These are phyloP conservation scores for Phanerodontia chrysosporium DNA, from an alignment of 768 basidiomycete species.

Conservation along the genomic window DNA sequence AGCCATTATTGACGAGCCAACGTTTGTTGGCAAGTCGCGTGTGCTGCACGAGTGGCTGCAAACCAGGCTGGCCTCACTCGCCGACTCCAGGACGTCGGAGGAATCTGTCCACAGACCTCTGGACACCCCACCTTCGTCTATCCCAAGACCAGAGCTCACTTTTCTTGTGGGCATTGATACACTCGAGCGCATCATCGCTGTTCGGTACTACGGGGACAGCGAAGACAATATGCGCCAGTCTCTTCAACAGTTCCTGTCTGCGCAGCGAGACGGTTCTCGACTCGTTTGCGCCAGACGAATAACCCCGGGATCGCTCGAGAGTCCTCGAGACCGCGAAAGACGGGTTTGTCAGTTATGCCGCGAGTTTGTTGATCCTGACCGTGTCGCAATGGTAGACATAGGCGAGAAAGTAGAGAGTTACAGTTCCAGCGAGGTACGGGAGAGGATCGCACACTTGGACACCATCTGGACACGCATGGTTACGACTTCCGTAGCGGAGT, in stretches of 20 bases:
- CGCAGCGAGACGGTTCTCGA: slow-evolving; percentile 51
- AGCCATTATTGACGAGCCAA: slow-evolving; percentile 82
- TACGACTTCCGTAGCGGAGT: slow-evolving; percentile 41
- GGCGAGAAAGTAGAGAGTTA: slow-evolving; percentile 48
- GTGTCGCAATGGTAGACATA: slow-evolving; percentile 61
- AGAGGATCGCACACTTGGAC: slow-evolving; percentile 32
- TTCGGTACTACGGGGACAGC: slow-evolving; percentile 60
- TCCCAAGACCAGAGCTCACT: slow-evolving; percentile 32
- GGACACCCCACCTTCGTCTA: background rate
- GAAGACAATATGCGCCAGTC: slow-evolving; percentile 49
- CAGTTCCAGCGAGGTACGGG: slow-evolving; percentile 70
- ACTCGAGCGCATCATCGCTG: slow-evolving; percentile 70
- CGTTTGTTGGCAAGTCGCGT: slow-evolving; percentile 79
- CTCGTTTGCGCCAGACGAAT: slow-evolving; percentile 65
- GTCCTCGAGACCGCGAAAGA: slow-evolving; percentile 28
- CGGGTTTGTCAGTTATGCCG: slow-evolving; percentile 31
- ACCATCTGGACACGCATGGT: slow-evolving; percentile 46
- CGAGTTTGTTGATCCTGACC: slow-evolving; percentile 47
- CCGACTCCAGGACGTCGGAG: background rate
- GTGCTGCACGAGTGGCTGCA: slow-evolving; percentile 50
- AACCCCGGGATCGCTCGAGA: slow-evolving; percentile 13
- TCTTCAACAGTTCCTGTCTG: slow-evolving; percentile 56
- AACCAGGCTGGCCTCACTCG: slow-evolving; percentile 26
- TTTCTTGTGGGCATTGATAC: slow-evolving; percentile 87
- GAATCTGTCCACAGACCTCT: slow-evolving; percentile 5